Conservation (phyloP, 306 rosid species). For the Amphicarpaea edgeworthii region DNA sequence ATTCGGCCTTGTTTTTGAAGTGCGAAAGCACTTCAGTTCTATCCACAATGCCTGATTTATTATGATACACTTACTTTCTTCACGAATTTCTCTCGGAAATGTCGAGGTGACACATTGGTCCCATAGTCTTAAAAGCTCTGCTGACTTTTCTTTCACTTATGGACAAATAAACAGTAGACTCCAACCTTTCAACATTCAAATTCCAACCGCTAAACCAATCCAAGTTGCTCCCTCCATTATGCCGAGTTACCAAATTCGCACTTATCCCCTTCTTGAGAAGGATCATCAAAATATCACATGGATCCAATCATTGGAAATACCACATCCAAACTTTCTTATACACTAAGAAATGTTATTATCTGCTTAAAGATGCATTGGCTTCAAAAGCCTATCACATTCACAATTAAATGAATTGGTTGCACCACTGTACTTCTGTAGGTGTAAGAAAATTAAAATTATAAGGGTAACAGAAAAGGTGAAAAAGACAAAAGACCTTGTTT, state of each 20-base stretch:
- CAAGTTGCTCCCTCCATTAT: slow-evolving; percentile 14
- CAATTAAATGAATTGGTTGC: slow-evolving; percentile 35
- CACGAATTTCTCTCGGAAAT: background rate
- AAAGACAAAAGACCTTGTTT: slow-evolving; percentile 5
- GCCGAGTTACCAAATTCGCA: background rate
- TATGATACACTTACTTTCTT: background rate
- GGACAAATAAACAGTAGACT: background rate
- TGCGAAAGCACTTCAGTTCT: background rate
- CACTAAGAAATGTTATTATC: background rate
- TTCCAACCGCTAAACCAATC: slow-evolving; percentile 3
- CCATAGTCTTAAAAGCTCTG: background rate
- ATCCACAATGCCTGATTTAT: background rate
- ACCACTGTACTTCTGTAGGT: background rate
- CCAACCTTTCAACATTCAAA: background rate
- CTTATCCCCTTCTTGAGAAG: background rate
- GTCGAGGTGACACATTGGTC: background rate
- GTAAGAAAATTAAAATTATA: slow-evolving; percentile 25
- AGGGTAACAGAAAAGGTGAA: background rate
- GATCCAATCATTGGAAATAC: background rate
- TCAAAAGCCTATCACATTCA: background rate
- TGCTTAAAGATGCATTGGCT: slow-evolving; percentile 34
- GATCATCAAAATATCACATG: background rate
- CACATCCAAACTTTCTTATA: background rate
- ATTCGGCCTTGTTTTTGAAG: background rate
- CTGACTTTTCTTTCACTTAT: background rate